Evolutionary conservation across 2,329 filamentous ascomycete species (phyloP).

Genomic region (Biscogniauxia marginata): DNA sequence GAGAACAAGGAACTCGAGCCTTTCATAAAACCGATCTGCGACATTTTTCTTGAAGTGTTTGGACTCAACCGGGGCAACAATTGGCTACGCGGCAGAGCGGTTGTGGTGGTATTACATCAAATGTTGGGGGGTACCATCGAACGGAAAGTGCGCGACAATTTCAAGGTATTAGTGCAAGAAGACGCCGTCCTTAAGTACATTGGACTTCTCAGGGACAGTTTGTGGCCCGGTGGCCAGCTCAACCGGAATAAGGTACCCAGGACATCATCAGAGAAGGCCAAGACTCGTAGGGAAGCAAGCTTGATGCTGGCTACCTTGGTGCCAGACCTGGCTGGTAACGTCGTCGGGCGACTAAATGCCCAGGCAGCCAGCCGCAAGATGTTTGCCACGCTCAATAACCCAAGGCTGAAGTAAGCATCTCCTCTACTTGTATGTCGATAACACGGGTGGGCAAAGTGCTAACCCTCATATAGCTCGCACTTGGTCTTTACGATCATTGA

Average conservation of each 20-base stretch:
- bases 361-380: slow-evolving; percentile 85
- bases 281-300: slow-evolving; percentile 81
- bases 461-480: slow-evolving; percentile 54
- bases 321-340: slow-evolving; percentile 87
- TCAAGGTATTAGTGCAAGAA: slow-evolving; percentile 71
- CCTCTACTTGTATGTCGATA: background rate
- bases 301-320: slow-evolving; percentile 86
- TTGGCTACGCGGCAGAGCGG: slow-evolving; percentile 92
- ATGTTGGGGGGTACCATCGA: slow-evolving; percentile 94
- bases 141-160: slow-evolving; percentile 85
- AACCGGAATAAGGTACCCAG: slow-evolving; percentile 53
- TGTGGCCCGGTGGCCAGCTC: slow-evolving; percentile 76
- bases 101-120: slow-evolving; percentile 95
- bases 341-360: slow-evolving; percentile 89
- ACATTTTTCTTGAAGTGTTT: slow-evolving; percentile 94
- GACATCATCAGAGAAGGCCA: slow-evolving; percentile 70
- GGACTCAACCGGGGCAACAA: slow-evolving; percentile 94
- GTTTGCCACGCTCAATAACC: slow-evolving; percentile 89
- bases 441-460: slow-evolving; percentile 4
- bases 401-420: slow-evolving; percentile 74
- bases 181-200: slow-evolving; percentile 77
- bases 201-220: slow-evolving; percentile 65
- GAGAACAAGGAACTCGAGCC: slow-evolving; percentile 87
- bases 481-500: slow-evolving; percentile 70
- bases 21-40: slow-evolving; percentile 97